phyloP scores from a whole-genome alignment of 306 rosid genomes.

The Phaseolus lunatus region DNA sequence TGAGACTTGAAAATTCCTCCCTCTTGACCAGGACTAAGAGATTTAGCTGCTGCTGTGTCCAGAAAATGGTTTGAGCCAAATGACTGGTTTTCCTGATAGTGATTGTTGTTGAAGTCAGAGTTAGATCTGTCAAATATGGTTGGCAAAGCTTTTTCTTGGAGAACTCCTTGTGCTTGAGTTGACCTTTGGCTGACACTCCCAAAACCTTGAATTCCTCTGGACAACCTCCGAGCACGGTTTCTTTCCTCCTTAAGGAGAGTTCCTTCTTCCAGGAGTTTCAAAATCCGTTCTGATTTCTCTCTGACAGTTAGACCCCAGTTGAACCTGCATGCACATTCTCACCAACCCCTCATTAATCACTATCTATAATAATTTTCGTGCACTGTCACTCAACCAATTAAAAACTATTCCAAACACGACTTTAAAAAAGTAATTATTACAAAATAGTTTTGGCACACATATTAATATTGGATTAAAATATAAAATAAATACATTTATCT shows the following conservation, averaged over 20 bases:
- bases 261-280: constrained; percentile 64
- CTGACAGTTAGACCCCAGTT: constrained; percentile 77
- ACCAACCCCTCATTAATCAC: background rate
- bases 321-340: constrained; percentile 59
- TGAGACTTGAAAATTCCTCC: constrained; percentile 9
- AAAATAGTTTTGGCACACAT: too few species aligned
- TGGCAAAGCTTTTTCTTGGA: constrained; percentile 49
- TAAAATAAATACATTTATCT: too few species aligned
- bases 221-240: constrained; percentile 64
- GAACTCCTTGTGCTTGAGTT: constrained; percentile 47
- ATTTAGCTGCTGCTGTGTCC: constrained; percentile 35
- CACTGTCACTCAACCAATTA: background rate
- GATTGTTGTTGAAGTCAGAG: constrained; percentile 51
- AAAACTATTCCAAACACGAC: background rate
- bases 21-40: background rate
- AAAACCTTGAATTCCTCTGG: constrained; percentile 78
- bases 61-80: constrained; percentile 28
- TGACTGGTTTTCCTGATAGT: constrained; percentile 48
- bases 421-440: too few species aligned
- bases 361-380: background rate
- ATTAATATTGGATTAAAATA: too few species aligned
- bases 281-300: constrained; percentile 62
- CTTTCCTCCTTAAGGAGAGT: constrained; percentile 67
- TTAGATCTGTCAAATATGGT: constrained; percentile 51
- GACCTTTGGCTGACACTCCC: constrained; percentile 62